Evolutionary conservation across 495 filamentous ascomycete genomes (phyloP), one percentile per base, ranked within the genome.

Genomic region (Daldinia caldariorum): DNA sequence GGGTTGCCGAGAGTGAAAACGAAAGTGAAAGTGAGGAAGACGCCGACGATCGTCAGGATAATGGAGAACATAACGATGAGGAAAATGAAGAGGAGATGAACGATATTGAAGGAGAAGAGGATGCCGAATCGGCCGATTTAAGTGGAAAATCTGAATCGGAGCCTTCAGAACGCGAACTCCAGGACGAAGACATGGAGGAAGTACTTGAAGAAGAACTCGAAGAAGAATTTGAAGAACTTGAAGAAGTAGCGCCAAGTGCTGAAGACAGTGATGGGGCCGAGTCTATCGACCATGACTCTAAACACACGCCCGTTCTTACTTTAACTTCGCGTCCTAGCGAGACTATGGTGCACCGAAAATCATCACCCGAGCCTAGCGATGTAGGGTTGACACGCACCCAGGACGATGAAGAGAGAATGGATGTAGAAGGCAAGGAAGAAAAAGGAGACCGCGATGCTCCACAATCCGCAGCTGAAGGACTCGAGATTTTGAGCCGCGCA

Each of bases 391-490:
- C 39, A 20, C 8, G 22, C 7, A 29, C n/a, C 38, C 31, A 47
- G 29, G 50, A 61, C 22, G 54, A 73, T 0, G 53, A 66, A 20
- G 45, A 39, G 8, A 51, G 13, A 1, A 63, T 76, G 18, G 65
- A 71, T 26, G 35, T 51, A 1, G 59, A 71, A 54, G 73, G 67
- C 58, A 66, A 73, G 37, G 14, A 45, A 14, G 57, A 49, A 37
- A 60, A 66, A 29, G 37, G 53, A 3, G 13, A 60, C 13, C n/a
- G 1, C 14, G 18, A 14, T 35, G 38, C 8, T 26, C 53, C 67
- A 9, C 43, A 69, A 16, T 73, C 72, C 9, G 72, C 72, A 13
- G 72, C 70, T 43, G 70, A 75, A 6, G 75, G 75, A 9, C 75
- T 75, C 29, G 75, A 75, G 18, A 66, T 77, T 2, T 47, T 77